Conservation (phyloP, 2,329 filamentous ascomycete species). For the Nemania sp. region DNA sequence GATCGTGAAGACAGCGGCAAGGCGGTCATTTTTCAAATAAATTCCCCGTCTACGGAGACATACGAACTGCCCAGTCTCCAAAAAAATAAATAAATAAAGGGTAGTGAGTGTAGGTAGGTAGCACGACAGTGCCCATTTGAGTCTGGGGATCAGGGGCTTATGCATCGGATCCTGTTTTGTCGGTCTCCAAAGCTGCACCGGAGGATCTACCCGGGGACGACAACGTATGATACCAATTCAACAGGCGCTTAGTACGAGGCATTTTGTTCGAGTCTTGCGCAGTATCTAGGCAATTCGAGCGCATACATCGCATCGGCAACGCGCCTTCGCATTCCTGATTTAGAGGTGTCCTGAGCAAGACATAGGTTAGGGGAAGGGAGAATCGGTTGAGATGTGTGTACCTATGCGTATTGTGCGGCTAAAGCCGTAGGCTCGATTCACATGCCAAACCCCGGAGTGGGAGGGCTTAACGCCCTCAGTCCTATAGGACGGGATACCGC, state of each 20-base stretch:
- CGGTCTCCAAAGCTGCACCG: constrained; percentile 15
- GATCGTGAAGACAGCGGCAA: not conserved
- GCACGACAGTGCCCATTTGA: constrained; percentile 14
- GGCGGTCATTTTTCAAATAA: not conserved
- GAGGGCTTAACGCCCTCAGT: constrained; percentile 22
- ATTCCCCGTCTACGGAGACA: not conserved
- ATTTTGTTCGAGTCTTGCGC: not conserved
- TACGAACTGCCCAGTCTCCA: not conserved
- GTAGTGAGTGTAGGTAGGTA: no score
- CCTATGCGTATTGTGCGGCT: constrained; percentile 10
- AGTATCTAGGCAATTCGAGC: not conserved
- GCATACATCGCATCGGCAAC: constrained; percentile 5
- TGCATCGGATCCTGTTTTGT: constrained; percentile 31
- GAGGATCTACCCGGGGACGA: constrained; percentile 9
- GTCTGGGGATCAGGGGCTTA: constrained; percentile 36
- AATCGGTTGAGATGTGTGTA: not conserved
- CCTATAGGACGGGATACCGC: constrained; percentile 28
- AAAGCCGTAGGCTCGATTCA: constrained; percentile 22
- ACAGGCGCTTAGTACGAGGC: not conserved
- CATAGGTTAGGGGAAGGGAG: not conserved
- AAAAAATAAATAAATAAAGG: not conserved
- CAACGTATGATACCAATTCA: constrained; percentile 19
- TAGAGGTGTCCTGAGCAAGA: not conserved
- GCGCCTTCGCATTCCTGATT: constrained; percentile 7
- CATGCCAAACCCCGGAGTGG: constrained; percentile 2